These are phyloP conservation scores for Hysterium pulicare DNA, from an alignment of 2,329 filamentous ascomycete species.

Conservation along the genomic window DNA sequence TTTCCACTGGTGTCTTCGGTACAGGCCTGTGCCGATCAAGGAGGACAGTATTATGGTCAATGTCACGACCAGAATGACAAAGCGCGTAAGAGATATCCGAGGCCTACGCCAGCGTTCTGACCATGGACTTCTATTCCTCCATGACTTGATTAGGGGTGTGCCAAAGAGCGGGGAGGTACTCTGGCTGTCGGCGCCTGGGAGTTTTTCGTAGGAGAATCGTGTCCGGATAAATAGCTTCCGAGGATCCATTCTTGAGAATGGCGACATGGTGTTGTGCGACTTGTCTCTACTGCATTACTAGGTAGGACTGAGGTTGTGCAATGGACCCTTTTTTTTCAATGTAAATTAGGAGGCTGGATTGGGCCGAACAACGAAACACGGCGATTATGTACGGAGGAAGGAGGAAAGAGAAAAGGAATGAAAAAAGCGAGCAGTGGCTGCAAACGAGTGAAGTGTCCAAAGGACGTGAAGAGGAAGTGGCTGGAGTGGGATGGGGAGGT, in stretches of 20 bases:
- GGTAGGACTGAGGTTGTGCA: constrained; percentile 18
- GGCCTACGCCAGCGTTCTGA: constrained; percentile 39
- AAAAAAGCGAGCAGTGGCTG: neutral
- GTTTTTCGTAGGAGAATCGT: constrained; percentile 46
- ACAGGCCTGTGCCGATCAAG: constrained; percentile 43
- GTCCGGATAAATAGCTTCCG: constrained; percentile 43
- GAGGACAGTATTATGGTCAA: constrained; percentile 37
- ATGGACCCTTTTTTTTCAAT: constrained; percentile 24
- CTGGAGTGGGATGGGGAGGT: neutral
- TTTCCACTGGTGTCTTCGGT: constrained; percentile 34
- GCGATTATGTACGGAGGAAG: constrained; percentile 4
- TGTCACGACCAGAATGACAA: constrained; percentile 40
- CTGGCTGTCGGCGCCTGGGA: constrained; percentile 42
- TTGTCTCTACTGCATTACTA: constrained; percentile 13
- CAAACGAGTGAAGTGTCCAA: constrained; percentile 9
- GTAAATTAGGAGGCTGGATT: neutral
- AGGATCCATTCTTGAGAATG: constrained; percentile 43
- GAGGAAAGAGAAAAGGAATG: constrained; percentile 2
- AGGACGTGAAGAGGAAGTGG: constrained; percentile 1
- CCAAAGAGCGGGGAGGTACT: constrained; percentile 38
- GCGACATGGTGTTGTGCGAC: constrained; percentile 25
- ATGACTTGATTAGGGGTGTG: constrained; percentile 33
- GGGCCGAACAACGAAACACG: constrained; percentile 4
- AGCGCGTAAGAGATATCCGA: constrained; percentile 41
- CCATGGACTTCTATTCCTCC: constrained; percentile 19